Base-by-base conservation (phyloP, 2,329 filamentous ascomycete species). In the Simplicillium aogashimaense region DNA sequence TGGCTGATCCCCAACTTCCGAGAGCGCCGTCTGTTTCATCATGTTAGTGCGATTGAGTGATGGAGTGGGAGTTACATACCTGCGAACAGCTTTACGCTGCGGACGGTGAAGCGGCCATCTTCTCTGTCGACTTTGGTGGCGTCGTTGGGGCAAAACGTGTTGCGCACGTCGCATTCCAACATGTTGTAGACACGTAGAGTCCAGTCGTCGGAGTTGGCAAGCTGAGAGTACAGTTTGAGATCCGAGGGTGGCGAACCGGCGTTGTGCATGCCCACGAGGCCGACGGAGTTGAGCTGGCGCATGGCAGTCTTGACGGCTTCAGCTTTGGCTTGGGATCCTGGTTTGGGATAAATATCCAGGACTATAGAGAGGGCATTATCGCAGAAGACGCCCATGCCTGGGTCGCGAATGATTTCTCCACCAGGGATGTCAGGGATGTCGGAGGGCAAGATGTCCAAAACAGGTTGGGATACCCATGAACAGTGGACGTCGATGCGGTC, bases 401-500 rank as follows among this genome's bases (percentile, higher is more conserved):
- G 79, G 3, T 74, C 60, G 25, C 70, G 66, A 12, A 81, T 56
- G 10, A 83, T 70, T 43, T 83, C 77, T 2, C 81, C 81, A 10
- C 80, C 81, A 1, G 78, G 76, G 2, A 79, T 56, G 41, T 73
- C 67, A 2, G 68, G 62, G 18, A 72, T 46, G 8, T 71, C 65
- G 1, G 60, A 49, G 1, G 78, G 72, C 6, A 86, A 67, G 2
- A 84, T 65, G 36, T 70, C 60, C 3, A 85, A 65, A 2, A 85
- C 74, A 14, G 78, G 67, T 18, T 74, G 64, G 1, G 80, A 84
- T 3, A 83, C 78, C 76, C 79, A 83, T 20, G 76, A 69, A 55
- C 81, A 86, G 54, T 85, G 81, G 4, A 78, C 76, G 48, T 85
- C 81, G 7, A 83, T 74, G 12, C 81, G 72, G 50, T 83, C 78